These are phyloP conservation scores for Fonsecaea pedrosoi DNA, from an alignment of 2,329 filamentous ascomycete species.

Conservation along the genomic window DNA sequence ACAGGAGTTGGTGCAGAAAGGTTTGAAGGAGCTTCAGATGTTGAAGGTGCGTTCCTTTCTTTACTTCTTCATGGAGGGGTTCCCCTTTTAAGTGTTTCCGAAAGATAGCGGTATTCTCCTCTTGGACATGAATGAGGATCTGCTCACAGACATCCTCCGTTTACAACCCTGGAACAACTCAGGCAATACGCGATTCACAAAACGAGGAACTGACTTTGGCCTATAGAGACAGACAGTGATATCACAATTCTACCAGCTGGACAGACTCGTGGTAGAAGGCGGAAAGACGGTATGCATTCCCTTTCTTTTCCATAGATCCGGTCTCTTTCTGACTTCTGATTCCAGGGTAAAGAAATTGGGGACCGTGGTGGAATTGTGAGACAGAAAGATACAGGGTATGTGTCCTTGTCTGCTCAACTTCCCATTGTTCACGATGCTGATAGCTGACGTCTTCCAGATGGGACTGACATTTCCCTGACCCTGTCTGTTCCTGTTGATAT, in stretches of 20 bases:
- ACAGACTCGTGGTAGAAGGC: slow-evolving; percentile 89
- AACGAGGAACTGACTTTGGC: slow-evolving; percentile 46
- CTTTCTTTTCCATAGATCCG: slow-evolving; percentile 12
- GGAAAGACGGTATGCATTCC: slow-evolving; percentile 70
- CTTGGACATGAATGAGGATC: neutral
- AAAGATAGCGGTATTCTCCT: neutral
- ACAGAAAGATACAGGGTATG: slow-evolving; percentile 81
- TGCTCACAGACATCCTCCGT: neutral
- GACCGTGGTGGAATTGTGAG: slow-evolving; percentile 71
- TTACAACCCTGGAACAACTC: neutral
- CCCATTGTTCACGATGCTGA: slow-evolving; percentile 14
- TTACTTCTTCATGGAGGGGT: neutral
- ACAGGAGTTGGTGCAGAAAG: slow-evolving; percentile 89
- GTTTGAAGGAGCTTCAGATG: slow-evolving; percentile 82
- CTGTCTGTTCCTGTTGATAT: slow-evolving; percentile 5
- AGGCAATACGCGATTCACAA: neutral
- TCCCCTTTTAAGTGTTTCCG: neutral
- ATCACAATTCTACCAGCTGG: slow-evolving; percentile 92
- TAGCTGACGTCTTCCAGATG: slow-evolving; percentile 22
- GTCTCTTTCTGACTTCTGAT: slow-evolving; percentile 28
- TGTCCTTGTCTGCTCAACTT: slow-evolving; percentile 6
- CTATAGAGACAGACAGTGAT: slow-evolving; percentile 89
- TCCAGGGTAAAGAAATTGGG: slow-evolving; percentile 72
- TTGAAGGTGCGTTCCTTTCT: slow-evolving; percentile 74
- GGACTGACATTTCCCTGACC: slow-evolving; percentile 25